Evolutionary conservation across 148 eudicot species (phyloP), one percentile per base, ranked within the genome.

Genomic region (Fagopyrum tataricum): DNA sequence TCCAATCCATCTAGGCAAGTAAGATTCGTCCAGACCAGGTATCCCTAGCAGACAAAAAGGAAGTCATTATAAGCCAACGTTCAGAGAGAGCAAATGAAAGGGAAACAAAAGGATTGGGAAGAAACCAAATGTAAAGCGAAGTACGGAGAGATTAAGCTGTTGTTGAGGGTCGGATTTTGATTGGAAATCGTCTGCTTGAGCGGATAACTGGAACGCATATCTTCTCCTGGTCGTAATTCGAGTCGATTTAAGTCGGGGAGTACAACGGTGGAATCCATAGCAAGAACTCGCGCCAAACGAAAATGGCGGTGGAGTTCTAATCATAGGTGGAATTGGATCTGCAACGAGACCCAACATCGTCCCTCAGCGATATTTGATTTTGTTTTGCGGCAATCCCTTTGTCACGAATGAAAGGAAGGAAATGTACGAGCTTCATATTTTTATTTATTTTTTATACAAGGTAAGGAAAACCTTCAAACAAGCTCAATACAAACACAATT

Each of bases 1-100:
- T 5, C 97, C 99, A 73, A 95, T 82, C 88, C 88, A 95, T 92
- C 96, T 92, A 77, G 98, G 98, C 79, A 93, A 83, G 77, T 93
- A 87, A 6, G 98, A 93, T 82, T 93, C 98, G 42, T 95, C 97
- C 82, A 95, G 78, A 71, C 99, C 90, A 68, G 98, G 85, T 26
- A 94, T 89, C 75, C 98, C 98, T 93, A 44, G 44, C 46, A 72
- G 39, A 44, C 74, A 7, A 44, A 15, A 40, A 24, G n/a, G 11
- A 64, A 15, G 5, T 43, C 69, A 44, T 44, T 24, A 67, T 8
- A 17, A 46, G 5, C 39, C 71, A 62, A 18, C 18, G 74, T 11
- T 23, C 2, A 17, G 55, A 67, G 26, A 20, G 47, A 18, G 17
- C 7, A 6, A n/a, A 15, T 37, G 44, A 52, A n/a, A 76, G 20